Base-by-base conservation (phyloP, 148 eudicot species). In the Dysphania ambrosioides region DNA sequence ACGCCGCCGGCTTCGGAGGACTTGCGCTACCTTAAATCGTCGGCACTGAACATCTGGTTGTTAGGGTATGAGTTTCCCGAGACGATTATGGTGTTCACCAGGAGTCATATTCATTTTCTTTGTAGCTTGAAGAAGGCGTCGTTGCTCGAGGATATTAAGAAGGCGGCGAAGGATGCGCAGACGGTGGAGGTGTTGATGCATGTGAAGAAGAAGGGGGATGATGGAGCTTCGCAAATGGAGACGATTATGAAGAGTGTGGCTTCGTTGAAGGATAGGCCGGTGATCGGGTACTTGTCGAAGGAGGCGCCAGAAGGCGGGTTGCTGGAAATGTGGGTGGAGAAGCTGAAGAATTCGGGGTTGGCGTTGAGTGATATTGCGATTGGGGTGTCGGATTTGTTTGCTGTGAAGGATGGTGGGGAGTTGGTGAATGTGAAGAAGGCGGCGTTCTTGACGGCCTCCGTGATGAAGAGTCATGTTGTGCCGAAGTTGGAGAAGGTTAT, bases 61-160 rank as follows among this genome's bases (percentile, higher is more conserved):
- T 79, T 94, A 41, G 98, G 97, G 5, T 94, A 91, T 36, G 98
- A 91, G 68, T 94, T 94, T 71, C 97, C 97, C 0, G 98, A 94
- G 36, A 94, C 97, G 0, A 85, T 94, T 18, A 92, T 94, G 92
- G 83, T 94, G 1, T 94, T 94, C 70, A 76, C 84, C 57, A 75
- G 66, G 67, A 91, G 86, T 77, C 88, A 91, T 68, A 91, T 94
- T 61, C 97, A 94, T 85, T 94, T 94, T 66, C 79, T 94, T 42
- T 90, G 97, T 71, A 90, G 92, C 72, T 89, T 78, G 78, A 94
- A 90, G 80, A 94, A 92, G 71, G 92, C 86, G 15, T 77, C 90
- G 18, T 76, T 94, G 76, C 87, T 94, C 7, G 86, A 83, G 12
- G 87, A 60, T 49, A 87, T 94, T 13, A 88, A 82, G 76, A 75